Base-by-base conservation (phyloP, 164 flowering plant genomes). In the Chimonanthus salicifolius region DNA sequence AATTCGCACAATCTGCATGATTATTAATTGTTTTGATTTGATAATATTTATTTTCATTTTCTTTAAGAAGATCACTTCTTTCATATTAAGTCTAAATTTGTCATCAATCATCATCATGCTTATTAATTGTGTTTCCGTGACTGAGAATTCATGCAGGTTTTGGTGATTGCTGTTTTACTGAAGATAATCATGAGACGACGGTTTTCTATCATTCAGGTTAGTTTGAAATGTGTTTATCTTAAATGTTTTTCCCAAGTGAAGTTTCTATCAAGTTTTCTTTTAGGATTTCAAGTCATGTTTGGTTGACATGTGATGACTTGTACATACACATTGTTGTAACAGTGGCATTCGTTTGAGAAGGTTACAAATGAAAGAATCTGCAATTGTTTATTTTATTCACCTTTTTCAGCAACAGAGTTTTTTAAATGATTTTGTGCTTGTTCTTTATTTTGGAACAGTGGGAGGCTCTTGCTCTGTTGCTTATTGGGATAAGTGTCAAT, bases 391-490 rank as follows among this genome's bases (percentile, higher is more conserved):
- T 63, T 63, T 63, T 4, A 7, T 7, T 63, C 60, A 54, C 60
- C 2, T 63, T 63, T 33, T n/a, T 63, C 21, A 33, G 33, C 33
- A 33, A 33, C 33, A 33, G 33, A 33, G 33, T 33, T 33, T 33
- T 33, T 33, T 33, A 33, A 33, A 33, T 33, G 33, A 33, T 33
- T 33, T 63, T 10, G 21, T 33, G 20, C 33, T 33, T 63, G 33
- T 63, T 54, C 60, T 54, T 54, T 63, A 16, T n/a, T 77, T 78
- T 81, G 64, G 58, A 72, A 65, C 85, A 95, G 99, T 95, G 99
- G 98, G 99, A 95, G 79, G 99, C 99, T 80, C 99, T 95, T 82
- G 99, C 97, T 71, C 82, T 95, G 74, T 87, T 95, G 82, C 97
- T 93, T 47, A 95, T 95, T 76, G 99, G 99, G 58, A 95, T 95